Evolutionary conservation across 345 rosid species (phyloP).

Genomic region (Syzygium aromaticum): DNA sequence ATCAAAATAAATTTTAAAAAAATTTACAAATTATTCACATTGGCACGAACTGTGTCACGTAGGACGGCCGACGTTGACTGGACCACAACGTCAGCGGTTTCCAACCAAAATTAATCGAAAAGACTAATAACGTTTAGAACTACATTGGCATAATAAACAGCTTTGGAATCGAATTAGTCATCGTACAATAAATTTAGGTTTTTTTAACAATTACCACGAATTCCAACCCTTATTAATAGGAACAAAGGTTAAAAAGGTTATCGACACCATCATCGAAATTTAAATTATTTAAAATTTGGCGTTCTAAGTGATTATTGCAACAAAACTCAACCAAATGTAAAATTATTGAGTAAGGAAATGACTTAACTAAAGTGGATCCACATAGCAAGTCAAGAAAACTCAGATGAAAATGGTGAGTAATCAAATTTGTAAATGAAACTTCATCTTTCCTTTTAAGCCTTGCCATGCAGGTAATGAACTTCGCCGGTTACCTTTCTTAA

Average conservation of each 20-base stretch:
- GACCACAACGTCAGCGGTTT: rapidly evolving
- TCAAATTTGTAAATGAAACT: neutral
- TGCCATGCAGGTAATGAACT: neutral
- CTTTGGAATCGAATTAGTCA: rapidly evolving
- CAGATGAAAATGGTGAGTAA: neutral
- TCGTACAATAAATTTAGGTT: neutral
- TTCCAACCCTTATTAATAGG: neutral
- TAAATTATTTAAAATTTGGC: neutral
- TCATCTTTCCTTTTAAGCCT: neutral
- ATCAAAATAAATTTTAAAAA: rapidly evolving
- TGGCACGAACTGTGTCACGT: no score
- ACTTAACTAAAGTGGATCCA: neutral
- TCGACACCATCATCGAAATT: neutral
- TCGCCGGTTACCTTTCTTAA: neutral
- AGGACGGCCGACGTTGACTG: neutral
- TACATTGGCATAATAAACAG: neutral
- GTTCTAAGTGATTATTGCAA: neutral
- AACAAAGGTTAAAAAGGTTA: neutral
- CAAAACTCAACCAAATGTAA: neutral
- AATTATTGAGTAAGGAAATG: neutral
- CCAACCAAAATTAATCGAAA: neutral
- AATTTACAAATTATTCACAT: neutral
- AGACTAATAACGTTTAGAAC: neutral
- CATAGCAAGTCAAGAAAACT: neutral
- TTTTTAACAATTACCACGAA: neutral